These are phyloP conservation scores for Quercus lobata DNA, from an alignment of 331 rosid species.

Conservation along the genomic window DNA sequence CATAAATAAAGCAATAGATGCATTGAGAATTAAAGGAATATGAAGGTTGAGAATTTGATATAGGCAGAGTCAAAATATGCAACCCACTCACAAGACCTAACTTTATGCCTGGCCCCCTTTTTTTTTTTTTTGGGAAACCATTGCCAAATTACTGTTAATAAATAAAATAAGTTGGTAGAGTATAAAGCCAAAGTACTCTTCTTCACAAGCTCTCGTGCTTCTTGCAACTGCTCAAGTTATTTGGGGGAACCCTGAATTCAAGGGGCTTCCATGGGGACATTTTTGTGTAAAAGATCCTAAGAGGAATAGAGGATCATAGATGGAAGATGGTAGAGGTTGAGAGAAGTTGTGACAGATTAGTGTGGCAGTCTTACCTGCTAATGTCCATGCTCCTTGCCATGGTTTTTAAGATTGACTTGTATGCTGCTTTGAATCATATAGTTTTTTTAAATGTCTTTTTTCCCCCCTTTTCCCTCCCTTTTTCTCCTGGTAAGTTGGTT, in stretches of 20 bases:
- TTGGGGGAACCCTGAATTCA: neutral
- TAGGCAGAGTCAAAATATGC: neutral
- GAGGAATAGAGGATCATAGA: neutral
- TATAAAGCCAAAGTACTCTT: neutral
- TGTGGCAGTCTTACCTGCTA: neutral
- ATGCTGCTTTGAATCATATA: neutral
- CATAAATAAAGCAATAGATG: neutral
- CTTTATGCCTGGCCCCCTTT: neutral
- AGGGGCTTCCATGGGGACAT: neutral
- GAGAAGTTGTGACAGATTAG: too few species aligned
- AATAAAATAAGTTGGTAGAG: neutral
- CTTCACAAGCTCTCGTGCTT: neutral
- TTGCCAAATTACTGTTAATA: neutral
- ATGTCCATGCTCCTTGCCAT: neutral
- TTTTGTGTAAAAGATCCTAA: neutral
- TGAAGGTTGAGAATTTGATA: neutral
- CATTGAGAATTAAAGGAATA: neutral
- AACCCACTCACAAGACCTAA: neutral
- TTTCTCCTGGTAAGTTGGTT: neutral
- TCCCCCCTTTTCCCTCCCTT: too few species aligned
- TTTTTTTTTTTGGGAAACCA: neutral
- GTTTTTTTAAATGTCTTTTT: neutral
- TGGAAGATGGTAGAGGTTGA: neutral
- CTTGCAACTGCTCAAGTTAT: neutral
- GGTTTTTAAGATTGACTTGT: neutral